Evolutionary conservation across 257 asterid species (phyloP).

Genomic region (Solanum virginianum): DNA sequence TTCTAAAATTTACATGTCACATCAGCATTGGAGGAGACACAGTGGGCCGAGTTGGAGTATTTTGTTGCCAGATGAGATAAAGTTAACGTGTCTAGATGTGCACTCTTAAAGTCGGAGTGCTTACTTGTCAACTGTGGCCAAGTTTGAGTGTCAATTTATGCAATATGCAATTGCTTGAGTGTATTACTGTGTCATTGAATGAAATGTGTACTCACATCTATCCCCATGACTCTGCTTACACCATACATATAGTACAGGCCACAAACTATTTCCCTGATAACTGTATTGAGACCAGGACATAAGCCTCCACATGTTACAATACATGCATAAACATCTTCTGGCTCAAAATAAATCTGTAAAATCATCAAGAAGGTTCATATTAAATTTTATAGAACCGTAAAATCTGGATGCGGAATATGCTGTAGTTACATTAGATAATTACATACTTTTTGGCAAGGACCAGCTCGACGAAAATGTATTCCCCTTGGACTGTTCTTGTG

Average conservation of each 20-base stretch:
- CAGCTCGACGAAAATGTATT: slow-evolving; percentile 87
- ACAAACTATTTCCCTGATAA: slow-evolving; percentile 83
- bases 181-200: not conserved
- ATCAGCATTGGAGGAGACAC: not conserved
- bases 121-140: too few relatives aligned
- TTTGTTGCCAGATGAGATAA: not conserved
- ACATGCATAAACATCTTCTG: slow-evolving; percentile 83
- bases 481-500: slow-evolving; percentile 79
- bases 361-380: not conserved
- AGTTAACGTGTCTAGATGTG: too few relatives aligned
- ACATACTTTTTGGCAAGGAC: slow-evolving; percentile 78
- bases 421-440: not conserved
- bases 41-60: not conserved
- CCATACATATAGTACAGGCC: slow-evolving; percentile 79
- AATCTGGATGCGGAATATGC: not conserved
- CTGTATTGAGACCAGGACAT: slow-evolving; percentile 94
- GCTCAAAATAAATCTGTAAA: slow-evolving; percentile 65
- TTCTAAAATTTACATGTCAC: not conserved
- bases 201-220: slow-evolving; percentile 37
- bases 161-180: not conserved
- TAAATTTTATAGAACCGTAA: not conserved
- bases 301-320: slow-evolving; percentile 93
- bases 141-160: not conserved
- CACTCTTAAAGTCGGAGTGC: too few relatives aligned
- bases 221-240: slow-evolving; percentile 65